phyloP scores from a whole-genome alignment of 345 rosid species.

The Limnanthes douglasii region DNA sequence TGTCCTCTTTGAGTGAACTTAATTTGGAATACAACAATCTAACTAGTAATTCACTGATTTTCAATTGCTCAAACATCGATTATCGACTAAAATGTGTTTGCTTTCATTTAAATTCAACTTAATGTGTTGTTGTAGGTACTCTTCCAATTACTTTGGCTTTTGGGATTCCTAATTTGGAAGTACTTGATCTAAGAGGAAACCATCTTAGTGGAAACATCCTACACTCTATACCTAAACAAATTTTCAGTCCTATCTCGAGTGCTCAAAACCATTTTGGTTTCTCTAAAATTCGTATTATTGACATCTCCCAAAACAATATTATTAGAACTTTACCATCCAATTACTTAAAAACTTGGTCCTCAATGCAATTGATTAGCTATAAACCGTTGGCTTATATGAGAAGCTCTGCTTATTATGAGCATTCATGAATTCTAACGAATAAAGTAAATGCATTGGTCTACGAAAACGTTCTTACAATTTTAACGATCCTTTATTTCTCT shows the following conservation, averaged over 20 bases:
- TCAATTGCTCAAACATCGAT: too few species aligned
- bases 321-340: neutral
- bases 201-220: too few species aligned
- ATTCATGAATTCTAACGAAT: neutral
- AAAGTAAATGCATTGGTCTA: constrained; percentile 1
- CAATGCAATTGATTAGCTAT: neutral
- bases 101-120: too few species aligned
- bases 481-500: constrained; percentile 5
- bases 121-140: too few species aligned
- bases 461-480: constrained; percentile 5
- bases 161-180: too few species aligned
- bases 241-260: constrained; percentile 17
- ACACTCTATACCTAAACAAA: too few species aligned
- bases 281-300: constrained; percentile 27
- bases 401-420: neutral
- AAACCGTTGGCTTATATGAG: neutral
- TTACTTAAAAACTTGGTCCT: constrained; percentile 2
- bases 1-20: too few species aligned
- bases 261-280: neutral
- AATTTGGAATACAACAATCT: too few species aligned
- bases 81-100: too few species aligned
- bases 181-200: too few species aligned
- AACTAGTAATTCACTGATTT: too few species aligned
- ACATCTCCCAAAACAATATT: constrained; percentile 22
- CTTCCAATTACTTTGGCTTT: too few species aligned